phyloP scores from a whole-genome alignment of 768 basidiomycete genomes.

The Termitomyces sp. region DNA sequence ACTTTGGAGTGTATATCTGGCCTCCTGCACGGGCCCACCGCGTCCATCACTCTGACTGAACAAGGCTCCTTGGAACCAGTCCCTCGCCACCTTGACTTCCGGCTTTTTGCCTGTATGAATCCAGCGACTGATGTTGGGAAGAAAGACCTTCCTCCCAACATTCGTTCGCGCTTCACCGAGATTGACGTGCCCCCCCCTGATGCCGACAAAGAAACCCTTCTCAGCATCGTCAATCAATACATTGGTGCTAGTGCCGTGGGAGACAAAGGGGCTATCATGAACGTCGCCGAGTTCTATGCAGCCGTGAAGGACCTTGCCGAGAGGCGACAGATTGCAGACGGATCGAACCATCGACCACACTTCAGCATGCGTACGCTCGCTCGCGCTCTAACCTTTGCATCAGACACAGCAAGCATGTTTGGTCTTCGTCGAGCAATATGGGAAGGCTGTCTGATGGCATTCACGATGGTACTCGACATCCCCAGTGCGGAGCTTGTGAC shows the following conservation, averaged over 20 bases:
- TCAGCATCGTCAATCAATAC: conserved; percentile 85
- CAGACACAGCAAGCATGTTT: conserved; percentile 71
- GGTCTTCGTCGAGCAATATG: conserved; percentile 83
- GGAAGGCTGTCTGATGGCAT: conserved; percentile 98
- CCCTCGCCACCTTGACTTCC: conserved; percentile 90
- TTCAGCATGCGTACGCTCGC: conserved; percentile 96
- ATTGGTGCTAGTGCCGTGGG: conserved; percentile 79
- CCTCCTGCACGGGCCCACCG: conserved; percentile 78
- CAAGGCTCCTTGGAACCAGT: conserved; percentile 88
- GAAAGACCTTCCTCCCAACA: conserved; percentile 89
- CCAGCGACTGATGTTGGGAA: conserved; percentile 98
- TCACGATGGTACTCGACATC: conserved; percentile 88
- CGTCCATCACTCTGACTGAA: conserved; percentile 91
- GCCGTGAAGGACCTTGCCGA: conserved; percentile 74
- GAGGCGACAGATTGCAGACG: conserved; percentile 80
- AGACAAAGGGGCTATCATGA: conserved; percentile 83
- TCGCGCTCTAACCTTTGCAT: conserved; percentile 85
- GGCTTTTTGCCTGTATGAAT: conserved; percentile 99
- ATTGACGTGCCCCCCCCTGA: conserved; percentile 95
- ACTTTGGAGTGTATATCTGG: conserved; percentile 89
- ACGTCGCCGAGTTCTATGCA: conserved; percentile 87
- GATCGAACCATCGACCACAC: conserved; percentile 88
- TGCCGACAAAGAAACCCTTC: conserved; percentile 82
- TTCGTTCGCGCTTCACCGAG: conserved; percentile 91
- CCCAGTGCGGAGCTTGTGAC: conserved; percentile 65